Base-by-base conservation (phyloP, 805 yeast species). In the Kodamaea leandrae region DNA sequence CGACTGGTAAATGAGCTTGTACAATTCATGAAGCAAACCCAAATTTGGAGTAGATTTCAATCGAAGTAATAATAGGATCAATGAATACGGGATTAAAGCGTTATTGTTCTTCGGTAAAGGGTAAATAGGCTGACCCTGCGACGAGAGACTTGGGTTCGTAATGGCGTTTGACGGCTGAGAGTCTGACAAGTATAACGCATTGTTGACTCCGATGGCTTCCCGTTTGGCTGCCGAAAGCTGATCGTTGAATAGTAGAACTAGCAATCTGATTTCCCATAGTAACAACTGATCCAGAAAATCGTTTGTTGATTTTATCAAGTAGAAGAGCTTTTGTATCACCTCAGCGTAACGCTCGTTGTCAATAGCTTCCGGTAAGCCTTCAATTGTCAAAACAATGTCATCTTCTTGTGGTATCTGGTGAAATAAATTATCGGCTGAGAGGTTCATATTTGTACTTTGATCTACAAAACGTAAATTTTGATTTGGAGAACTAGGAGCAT, bases 21-120 rank as follows among this genome's bases (percentile, higher is more conserved):
- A 76, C 28, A 67, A 52, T 34, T 68, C 76, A 42, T 72, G 73
- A 16, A 75, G 60, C 16, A 73, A 49, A 19, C 57, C 50, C 43
- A 73, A 39, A 42, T 66, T 72, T 4, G 77, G 71, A 1, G 68
- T 62, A 21, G 71, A 61, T 43, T 66, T 73, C 38, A 76, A 56
- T 39, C 76, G 55, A 23, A 71, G 57, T 18, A 76, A 41, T 16
- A 72, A 45, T 27, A 51, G 44, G 18, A 68, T 44, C 25, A 68
- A 48, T 39, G 48, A 50, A 46, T 59, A 54, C 8, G 52, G 46
- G n/a, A 67, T 57, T 6, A 33, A 24, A 5, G 60, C 51, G 21
- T 59, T 53, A 29, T 64, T 66, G 40, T 65, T 66, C 32, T 61
- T 61, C 8, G 72, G 72, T 14, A 69, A 50, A 4, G 72, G 73